Conservation (phyloP, 352 stramenopile species). For the Thraustochytrium striatum region DNA sequence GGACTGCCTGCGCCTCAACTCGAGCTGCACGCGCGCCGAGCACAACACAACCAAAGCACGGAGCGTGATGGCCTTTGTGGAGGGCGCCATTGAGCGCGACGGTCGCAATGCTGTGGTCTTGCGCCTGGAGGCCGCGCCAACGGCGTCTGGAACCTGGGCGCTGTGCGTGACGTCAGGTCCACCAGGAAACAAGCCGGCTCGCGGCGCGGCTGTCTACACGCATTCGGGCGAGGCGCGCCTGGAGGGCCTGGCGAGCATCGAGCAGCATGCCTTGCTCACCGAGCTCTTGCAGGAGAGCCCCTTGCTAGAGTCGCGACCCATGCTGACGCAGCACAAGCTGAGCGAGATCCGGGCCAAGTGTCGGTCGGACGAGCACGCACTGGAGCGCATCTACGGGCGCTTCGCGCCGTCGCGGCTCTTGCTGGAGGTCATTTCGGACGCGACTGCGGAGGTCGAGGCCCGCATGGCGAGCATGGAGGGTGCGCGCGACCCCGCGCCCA, state of each 20-base stretch:
- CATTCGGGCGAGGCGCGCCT: constrained; percentile 12
- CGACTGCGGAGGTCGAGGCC: background rate
- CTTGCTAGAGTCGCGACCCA: background rate
- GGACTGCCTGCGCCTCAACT: constrained; percentile 7
- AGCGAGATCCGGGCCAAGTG: background rate
- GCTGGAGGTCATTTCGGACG: background rate
- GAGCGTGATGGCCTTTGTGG: constrained; percentile 20
- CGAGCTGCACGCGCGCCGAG: background rate
- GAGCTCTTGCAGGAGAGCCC: background rate
- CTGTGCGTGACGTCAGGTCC: constrained; percentile 10
- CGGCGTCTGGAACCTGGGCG: background rate
- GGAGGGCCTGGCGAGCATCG: background rate
- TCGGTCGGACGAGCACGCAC: background rate
- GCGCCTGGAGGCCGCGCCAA: background rate
- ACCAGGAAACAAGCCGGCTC: background rate
- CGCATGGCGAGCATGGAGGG: background rate
- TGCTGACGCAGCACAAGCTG: background rate
- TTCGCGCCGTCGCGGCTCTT: background rate
- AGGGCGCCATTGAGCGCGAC: background rate
- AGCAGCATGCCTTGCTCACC: background rate
- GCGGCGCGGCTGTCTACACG: background rate
- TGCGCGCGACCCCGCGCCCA: background rate
- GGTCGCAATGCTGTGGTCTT: constrained; percentile 1
- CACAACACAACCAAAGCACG: constrained; percentile 11
- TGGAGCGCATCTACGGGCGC: background rate